Evolutionary conservation across 805 yeast species (phyloP).

Genomic region (Saccharomycopsis fodiens): DNA sequence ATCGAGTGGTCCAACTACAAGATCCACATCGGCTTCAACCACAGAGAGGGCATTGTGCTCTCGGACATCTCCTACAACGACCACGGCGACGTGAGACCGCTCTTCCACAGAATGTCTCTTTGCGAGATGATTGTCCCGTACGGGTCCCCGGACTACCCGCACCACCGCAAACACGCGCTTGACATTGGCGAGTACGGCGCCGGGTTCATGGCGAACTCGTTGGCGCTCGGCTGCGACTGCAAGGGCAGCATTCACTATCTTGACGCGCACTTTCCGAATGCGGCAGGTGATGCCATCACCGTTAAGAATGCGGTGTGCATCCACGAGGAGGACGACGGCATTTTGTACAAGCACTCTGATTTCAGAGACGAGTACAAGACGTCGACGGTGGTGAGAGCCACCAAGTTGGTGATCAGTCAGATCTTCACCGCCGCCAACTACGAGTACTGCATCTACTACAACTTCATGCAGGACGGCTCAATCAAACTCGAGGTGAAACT

Average conservation of each 20-base stretch:
- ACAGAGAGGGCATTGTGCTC: constrained; percentile 77
- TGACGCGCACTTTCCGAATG: constrained; percentile 69
- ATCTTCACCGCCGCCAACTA: constrained; percentile 83
- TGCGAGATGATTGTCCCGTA: constrained; percentile 84
- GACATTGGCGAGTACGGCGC: constrained; percentile 88
- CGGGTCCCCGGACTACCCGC: constrained; percentile 73
- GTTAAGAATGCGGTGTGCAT: constrained; percentile 74
- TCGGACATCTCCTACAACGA: constrained; percentile 69
- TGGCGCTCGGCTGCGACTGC: constrained; percentile 76
- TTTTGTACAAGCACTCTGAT: constrained; percentile 75
- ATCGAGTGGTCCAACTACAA: constrained; percentile 74
- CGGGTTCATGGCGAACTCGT: constrained; percentile 76
- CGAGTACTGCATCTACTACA: constrained; percentile 81
- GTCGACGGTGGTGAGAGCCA: constrained; percentile 67
- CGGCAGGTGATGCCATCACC: constrained; percentile 61
- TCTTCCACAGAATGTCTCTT: constrained; percentile 72
- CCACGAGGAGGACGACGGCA: constrained; percentile 81
- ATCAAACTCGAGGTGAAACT: constrained; percentile 72
- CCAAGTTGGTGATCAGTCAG: constrained; percentile 66
- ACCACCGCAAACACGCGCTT: constrained; percentile 79
- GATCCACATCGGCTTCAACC: constrained; percentile 77
- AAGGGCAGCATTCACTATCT: constrained; percentile 79
- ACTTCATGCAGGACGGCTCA: constrained; percentile 76
- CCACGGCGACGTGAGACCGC: constrained; percentile 63
- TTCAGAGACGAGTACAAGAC: constrained; percentile 75